Conservation (phyloP, 2,329 filamentous ascomycete genomes). For the Phoma sp. region DNA sequence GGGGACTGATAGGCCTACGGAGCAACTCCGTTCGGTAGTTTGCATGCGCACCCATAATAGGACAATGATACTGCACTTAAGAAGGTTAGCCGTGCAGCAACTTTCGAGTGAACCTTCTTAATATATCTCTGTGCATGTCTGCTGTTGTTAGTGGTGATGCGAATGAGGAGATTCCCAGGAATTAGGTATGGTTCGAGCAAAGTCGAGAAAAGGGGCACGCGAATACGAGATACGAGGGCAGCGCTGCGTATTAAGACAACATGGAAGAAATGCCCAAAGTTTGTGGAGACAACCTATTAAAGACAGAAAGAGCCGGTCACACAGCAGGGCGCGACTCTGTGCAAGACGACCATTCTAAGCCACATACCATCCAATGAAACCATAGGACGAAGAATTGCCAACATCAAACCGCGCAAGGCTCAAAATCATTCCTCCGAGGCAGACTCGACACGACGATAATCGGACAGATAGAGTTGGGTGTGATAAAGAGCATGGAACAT, state of each 20-base stretch:
- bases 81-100: constrained; percentile 3
- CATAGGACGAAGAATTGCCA: background rate
- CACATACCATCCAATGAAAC: background rate
- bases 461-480: background rate
- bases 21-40: constrained; percentile 15
- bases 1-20: constrained; percentile 6
- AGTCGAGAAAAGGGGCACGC: background rate
- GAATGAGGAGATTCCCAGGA: background rate
- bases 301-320: background rate
- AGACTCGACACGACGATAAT: background rate
- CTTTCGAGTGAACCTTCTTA: background rate
- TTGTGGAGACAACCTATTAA: background rate
- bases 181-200: background rate
- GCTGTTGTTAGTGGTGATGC: background rate
- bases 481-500: background rate
- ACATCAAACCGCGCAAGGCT: background rate
- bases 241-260: background rate
- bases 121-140: background rate
- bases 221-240: background rate
- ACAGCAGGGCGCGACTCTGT: background rate
- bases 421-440: background rate
- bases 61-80: constrained; percentile 10
- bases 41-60: background rate
- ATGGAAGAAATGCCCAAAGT: background rate
- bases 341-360: background rate